Percentiles rank a stretch among this genome's conserved stretches.
These are phyloP conservation scores for Penicillium brevicompactum DNA, from an alignment of 2,329 filamentous ascomycete genomes.

Conservation along the genomic window DNA sequence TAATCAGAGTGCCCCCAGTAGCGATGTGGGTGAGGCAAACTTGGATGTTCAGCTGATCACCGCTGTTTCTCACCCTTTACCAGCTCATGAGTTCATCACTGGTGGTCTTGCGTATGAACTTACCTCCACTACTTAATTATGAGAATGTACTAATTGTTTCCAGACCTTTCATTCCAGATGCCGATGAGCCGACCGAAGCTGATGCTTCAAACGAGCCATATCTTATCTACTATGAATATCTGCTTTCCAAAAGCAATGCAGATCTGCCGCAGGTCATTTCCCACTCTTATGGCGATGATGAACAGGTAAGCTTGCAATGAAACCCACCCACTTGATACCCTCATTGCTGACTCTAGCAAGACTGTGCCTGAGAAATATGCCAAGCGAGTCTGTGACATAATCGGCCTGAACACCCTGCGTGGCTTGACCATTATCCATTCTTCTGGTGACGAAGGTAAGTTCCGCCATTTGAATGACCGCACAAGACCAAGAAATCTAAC, in stretches of 20 bases:
- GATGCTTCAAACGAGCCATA: slow-evolving; percentile 69
- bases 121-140: not conserved
- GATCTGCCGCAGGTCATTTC: slow-evolving; percentile 64
- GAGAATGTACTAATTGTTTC: not conserved
- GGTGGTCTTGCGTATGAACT: slow-evolving; percentile 50
- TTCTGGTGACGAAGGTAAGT: slow-evolving; percentile 54
- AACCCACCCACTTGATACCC: not conserved
- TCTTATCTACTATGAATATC: slow-evolving; percentile 62
- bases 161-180: slow-evolving; percentile 54
- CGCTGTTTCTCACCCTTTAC: slow-evolving; percentile 58
- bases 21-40: slow-evolving; percentile 57
- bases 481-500: not conserved
- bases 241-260: slow-evolving; percentile 52
- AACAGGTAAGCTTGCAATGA: slow-evolving; percentile 36
- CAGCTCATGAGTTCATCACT: slow-evolving; percentile 58
- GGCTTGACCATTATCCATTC: slow-evolving; percentile 68
- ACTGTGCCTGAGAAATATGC: slow-evolving; percentile 64
- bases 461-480: not conserved
- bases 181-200: slow-evolving; percentile 31
- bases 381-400: slow-evolving; percentile 62
- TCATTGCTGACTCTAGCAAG: slow-evolving; percentile 37
- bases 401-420: slow-evolving; percentile 66
- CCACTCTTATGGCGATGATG: slow-evolving; percentile 68
- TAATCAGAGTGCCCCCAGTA: slow-evolving; percentile 39
- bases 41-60: slow-evolving; percentile 62